Conservation (phyloP, 78 protist species). For the Diacronema lutheri region DNA sequence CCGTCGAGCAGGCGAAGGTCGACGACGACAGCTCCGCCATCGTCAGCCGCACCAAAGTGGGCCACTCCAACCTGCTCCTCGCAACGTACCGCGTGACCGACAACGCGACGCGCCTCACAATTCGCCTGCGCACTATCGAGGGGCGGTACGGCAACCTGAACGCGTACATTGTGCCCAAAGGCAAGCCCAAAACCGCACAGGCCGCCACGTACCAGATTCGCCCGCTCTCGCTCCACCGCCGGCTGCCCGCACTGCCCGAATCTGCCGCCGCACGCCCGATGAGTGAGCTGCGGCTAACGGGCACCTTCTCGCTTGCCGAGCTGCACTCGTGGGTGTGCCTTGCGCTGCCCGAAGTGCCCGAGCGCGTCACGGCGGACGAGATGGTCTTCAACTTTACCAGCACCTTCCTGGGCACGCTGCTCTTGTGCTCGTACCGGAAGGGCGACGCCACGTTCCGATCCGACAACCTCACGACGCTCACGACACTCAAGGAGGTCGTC, state of each 20-base stretch:
- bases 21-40: conserved; percentile 6
- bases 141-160: conserved; percentile 44
- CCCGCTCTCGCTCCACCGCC: conserved; percentile 39
- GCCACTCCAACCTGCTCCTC: not conserved
- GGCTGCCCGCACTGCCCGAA: not conserved
- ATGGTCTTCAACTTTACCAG: not conserved
- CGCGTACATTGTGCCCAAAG: conserved; percentile 31
- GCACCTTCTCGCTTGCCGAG: conserved; percentile 29
- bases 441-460: conserved; percentile 29
- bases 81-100: conserved; percentile 29
- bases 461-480: conserved; percentile 32
- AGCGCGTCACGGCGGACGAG: not conserved
- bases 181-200: conserved; percentile 15
- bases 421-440: not conserved
- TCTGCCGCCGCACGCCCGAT: not conserved
- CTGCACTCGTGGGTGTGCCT: conserved; percentile 37
- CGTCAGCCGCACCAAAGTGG: not conserved
- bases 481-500: conserved; percentile 47
- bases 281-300: not conserved
- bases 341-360: conserved; percentile 39
- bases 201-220: conserved; percentile 1
- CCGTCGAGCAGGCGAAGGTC: too few species aligned
- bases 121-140: conserved; percentile 40
- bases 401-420: conserved; percentile 32
- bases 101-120: not conserved